A percentile compares a stretch with the other conserved stretches of the same genome.
phyloP scores from a whole-genome alignment of 306 rosid genomes.

The Crotalaria pallida region DNA sequence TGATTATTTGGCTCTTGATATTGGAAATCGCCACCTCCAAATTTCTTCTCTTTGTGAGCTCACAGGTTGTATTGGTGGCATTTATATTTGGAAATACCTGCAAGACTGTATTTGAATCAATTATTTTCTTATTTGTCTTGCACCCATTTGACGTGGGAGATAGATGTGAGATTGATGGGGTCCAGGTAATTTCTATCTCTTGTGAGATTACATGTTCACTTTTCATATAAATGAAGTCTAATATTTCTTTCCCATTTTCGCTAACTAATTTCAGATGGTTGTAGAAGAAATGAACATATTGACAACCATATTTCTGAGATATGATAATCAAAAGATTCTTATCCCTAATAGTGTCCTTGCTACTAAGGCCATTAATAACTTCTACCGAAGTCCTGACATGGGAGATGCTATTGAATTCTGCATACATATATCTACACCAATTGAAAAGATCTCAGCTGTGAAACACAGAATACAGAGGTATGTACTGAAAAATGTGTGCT shows the following conservation, averaged over 20 bases:
- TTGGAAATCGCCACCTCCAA: constrained; percentile 71
- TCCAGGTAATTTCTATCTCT: constrained; percentile 51
- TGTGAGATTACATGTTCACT: not conserved
- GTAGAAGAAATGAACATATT: constrained; percentile 98
- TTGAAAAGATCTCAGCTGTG: constrained; percentile 54
- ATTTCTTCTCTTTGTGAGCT: constrained; percentile 62
- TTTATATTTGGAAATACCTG: constrained; percentile 92
- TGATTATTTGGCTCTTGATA: constrained; percentile 64
- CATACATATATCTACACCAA: constrained; percentile 66
- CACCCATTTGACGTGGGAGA: constrained; percentile 98
- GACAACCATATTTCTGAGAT: constrained; percentile 78
- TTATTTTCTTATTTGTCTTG: constrained; percentile 77
- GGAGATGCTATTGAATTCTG: constrained; percentile 74
- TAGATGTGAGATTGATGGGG: constrained; percentile 78
- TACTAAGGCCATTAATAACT: constrained; percentile 63
- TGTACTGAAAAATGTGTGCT: not conserved
- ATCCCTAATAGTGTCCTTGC: constrained; percentile 75
- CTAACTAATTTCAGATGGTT: constrained; percentile 60
- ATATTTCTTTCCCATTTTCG: not conserved
- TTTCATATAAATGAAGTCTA: constrained; percentile 5
- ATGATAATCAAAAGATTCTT: constrained; percentile 53
- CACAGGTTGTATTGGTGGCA: constrained; percentile 81
- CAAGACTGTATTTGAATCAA: constrained; percentile 82
- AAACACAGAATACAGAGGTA: constrained; percentile 69
- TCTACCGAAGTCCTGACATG: constrained; percentile 91